These are phyloP conservation scores for Erigeron canadensis DNA, from an alignment of 129 eudicot genomes.

Conservation along the genomic window DNA sequence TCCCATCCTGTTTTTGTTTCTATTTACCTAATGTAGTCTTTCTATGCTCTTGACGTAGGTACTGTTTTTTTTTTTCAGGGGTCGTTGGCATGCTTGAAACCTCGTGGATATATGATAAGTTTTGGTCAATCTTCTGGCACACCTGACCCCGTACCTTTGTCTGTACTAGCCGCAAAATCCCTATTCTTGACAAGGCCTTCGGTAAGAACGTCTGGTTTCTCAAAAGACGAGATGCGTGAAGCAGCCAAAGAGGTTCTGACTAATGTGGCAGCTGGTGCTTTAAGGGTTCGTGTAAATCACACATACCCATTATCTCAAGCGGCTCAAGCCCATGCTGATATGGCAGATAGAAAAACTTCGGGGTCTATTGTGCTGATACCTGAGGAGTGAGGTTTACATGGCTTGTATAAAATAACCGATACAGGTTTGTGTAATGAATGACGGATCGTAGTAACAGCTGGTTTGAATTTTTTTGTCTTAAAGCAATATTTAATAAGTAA, in stretches of 20 bases:
- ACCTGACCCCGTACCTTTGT: constrained; percentile 59
- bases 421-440: constrained; percentile 13
- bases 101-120: constrained; percentile 67
- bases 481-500: background rate
- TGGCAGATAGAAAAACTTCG: constrained; percentile 62
- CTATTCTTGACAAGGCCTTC: constrained; percentile 68
- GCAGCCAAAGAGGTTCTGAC: constrained; percentile 52
- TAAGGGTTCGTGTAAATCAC: constrained; percentile 67
- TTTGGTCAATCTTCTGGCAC: constrained; percentile 73
- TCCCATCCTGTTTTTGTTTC: too few species aligned
- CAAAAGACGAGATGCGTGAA: constrained; percentile 57
- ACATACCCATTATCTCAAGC: constrained; percentile 65
- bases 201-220: constrained; percentile 48
- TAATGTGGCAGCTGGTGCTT: constrained; percentile 52
- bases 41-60: background rate
- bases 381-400: constrained; percentile 20
- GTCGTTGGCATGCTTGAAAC: constrained; percentile 69
- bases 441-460: background rate
- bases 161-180: constrained; percentile 52
- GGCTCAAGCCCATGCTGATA: constrained; percentile 71
- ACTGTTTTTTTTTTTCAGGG: constrained; percentile 45
- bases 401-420: constrained; percentile 10
- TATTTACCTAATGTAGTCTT: too few species aligned
- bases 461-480: background rate
- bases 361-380: constrained; percentile 80